Evolutionary conservation across 2,329 filamentous ascomycete species (phyloP), one percentile per base, ranked within the genome.

Genomic region (Coniochaeta sp.): DNA sequence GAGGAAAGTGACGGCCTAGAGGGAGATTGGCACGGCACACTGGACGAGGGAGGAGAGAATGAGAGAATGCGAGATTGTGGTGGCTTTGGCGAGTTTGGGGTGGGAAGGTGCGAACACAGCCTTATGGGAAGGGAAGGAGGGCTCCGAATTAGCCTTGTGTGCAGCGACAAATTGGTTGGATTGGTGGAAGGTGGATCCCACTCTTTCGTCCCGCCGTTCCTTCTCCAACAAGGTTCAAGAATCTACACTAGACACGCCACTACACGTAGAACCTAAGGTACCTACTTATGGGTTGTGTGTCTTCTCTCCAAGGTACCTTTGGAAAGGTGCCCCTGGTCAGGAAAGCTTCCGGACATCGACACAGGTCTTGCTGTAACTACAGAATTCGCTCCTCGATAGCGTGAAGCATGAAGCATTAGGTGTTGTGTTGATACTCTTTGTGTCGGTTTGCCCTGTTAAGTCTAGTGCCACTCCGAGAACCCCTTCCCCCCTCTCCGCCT

Each of bases 121-220:
- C 47, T 52, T 52, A 52, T 59, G 57, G 14, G 50, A 57, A 34
- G 54, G 54, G 54, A 17, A 36, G 65, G 68, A 67, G 67, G 67
- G 67, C 67, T 69, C 62, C 62, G 63, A 62, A 62, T 67, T 68
- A 69, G 67, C 67, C 67, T 69, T 62, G 67, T 68, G 63, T 60
- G 57, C 64, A 61, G 62, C 47, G 47, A 31, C 24, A 31, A 26
- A 52, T 59, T 60, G 44, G 58, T 62, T 58, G 38, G 43, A 43
- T 44, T 22, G 22, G 57, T 60, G 31, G 40, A 17, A 54, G 19
- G 58, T 57, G 31, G 31, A 28, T 19, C 54, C 54, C 31, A 55
- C 28, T 8, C 8, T 57, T n/a, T 57, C n/a, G 22, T 16, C n/a
- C 31, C 17, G 36, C 8, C 38, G 57, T 24, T 47, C 57, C 9